A percentile compares a stretch with the other conserved stretches of the same genome.
Conservation (phyloP, 1,139 yeast genomes). For the Hanseniaspora sp. region DNA sequence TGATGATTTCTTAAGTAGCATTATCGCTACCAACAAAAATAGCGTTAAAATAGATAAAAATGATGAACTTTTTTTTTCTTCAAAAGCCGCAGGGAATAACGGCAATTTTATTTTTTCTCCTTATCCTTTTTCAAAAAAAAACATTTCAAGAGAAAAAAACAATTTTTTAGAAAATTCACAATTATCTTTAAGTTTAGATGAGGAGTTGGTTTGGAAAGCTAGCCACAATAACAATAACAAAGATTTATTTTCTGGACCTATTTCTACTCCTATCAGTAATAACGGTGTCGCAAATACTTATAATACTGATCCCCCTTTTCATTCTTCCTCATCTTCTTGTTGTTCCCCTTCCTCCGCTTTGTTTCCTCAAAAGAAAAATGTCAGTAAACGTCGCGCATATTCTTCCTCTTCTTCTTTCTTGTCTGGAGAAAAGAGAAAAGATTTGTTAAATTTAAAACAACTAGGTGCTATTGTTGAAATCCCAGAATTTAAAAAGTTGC, state of each 20-base stretch:
- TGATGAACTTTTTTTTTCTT: neutral
- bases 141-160: neutral
- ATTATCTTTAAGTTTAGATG: neutral
- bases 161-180: neutral
- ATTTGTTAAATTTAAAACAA: neutral
- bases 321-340: too few relatives aligned
- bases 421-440: neutral
- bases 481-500: slow-evolving; percentile 6
- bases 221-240: neutral
- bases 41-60: neutral
- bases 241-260: neutral
- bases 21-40: neutral
- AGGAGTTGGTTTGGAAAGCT: slow-evolving; percentile 4
- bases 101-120: neutral
- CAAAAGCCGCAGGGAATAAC: neutral
- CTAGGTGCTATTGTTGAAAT: neutral
- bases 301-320: neutral
- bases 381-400: too few relatives aligned
- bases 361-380: too few relatives aligned
- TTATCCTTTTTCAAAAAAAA: neutral
- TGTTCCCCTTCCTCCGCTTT: too few relatives aligned
- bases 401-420: too few relatives aligned
- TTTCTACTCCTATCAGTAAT: neutral
- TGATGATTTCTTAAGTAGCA: slow-evolving; percentile 11
- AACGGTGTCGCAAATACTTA: neutral